Base-by-base conservation (phyloP, 352 stramenopile genomes). In the Globisporangium nunn region DNA sequence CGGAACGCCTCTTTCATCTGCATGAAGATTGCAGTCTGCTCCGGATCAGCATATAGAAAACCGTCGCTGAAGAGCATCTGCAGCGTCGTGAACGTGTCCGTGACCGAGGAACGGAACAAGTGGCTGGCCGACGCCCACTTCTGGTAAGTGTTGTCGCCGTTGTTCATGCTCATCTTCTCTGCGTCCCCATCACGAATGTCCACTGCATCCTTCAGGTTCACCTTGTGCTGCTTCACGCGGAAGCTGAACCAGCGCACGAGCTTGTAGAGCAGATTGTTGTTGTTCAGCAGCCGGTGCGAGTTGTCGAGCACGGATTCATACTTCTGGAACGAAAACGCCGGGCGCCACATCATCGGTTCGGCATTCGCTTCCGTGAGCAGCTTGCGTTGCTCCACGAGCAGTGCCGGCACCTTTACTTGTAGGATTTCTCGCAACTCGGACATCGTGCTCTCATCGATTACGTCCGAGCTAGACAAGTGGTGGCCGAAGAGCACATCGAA, bases 1-100 rank as follows among this genome's bases (percentile, higher is more conserved):
- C 83, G 75, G 61, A 93, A 93, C 0, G 83, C 83, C 52, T 93
- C 81, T 54, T 93, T 93, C 71, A 93, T 93, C 59, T 93, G 83
- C 83, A 93, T 89, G 59, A 91, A 93, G 52, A 93, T 65, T 12
- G 83, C 83, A 0, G 83, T 93, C 49, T 93, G 77, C 23, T 93
- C 83, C 29, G 78, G 73, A 37, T 93, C 77, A 0, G 83, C 77
- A 61, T 91, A 93, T 46, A 80, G 53, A 54, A 93, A 93, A 3
- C 72, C 70, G 11, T 91, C 78, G 29, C 81, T 68, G 50, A 93
- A 93, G 4, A 93, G 68, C 60, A 80, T 72, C 41, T 87, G 62
- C 37, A 93, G 59, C 15, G 83, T 93, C 33, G 80, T 64, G 54
- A 93, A 93, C 1, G 76, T 81, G 31, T 93, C 81, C 7, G 61